Evolutionary conservation across 495 filamentous ascomycete species (phyloP).

Genomic region (Glonium stellatum): DNA sequence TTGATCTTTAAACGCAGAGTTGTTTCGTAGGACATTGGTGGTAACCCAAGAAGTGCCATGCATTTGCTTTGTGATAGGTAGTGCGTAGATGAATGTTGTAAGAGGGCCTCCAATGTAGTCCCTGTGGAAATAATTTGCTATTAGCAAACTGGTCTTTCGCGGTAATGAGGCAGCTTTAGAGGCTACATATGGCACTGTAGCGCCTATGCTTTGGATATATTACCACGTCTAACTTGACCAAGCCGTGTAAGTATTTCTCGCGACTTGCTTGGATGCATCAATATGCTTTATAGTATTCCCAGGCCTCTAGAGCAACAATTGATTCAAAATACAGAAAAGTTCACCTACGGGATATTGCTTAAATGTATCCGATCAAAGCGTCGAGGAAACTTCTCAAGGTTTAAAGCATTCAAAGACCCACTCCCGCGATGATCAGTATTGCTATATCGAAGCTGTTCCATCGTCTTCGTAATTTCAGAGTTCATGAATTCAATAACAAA

Average conservation of each 20-base stretch:
- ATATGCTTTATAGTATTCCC: no score
- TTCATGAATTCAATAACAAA: neutral
- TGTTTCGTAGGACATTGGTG: neutral
- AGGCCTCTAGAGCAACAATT: no score
- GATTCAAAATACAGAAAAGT: neutral
- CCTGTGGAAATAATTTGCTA: slow-evolving; percentile 8
- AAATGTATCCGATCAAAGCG: slow-evolving; percentile 37
- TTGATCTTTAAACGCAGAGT: neutral
- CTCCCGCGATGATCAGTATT: neutral
- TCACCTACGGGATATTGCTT: slow-evolving; percentile 39
- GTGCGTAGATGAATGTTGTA: slow-evolving; percentile 30
- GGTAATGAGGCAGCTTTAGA: no score
- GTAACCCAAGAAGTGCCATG: slow-evolving; percentile 10
- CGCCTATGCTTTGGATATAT: neutral
- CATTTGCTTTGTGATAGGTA: slow-evolving; percentile 28
- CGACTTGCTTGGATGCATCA: no score
- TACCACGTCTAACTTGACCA: no score
- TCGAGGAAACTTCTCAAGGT: slow-evolving; percentile 28
- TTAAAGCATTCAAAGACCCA: neutral
- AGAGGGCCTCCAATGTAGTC: slow-evolving; percentile 39
- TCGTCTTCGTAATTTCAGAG: neutral
- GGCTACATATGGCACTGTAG: neutral
- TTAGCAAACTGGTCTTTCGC: no score
- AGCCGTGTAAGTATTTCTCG: no score
- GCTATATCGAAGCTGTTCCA: neutral